These are phyloP conservation scores for Petunia secreta DNA, from an alignment of 257 asterid species.

Conservation along the genomic window DNA sequence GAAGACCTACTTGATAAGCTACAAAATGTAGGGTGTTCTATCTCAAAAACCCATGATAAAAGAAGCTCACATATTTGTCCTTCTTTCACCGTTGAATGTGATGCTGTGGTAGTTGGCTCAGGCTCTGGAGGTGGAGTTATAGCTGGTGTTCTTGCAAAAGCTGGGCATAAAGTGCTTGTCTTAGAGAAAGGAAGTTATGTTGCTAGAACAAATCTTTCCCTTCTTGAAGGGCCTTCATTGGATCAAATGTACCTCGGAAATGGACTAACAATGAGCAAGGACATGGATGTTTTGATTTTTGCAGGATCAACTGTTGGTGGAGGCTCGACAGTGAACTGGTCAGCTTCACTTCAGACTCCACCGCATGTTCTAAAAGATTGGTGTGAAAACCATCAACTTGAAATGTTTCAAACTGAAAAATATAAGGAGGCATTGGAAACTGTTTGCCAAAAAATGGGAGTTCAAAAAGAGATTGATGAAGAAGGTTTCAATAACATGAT, in stretches of 20 bases:
- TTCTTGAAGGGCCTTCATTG: slow-evolving; percentile 47
- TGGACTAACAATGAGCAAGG: slow-evolving; percentile 51
- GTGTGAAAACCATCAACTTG: slow-evolving; percentile 46
- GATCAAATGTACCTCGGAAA: slow-evolving; percentile 72
- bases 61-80: slow-evolving; percentile 40
- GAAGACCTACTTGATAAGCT: slow-evolving; percentile 40
- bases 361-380: slow-evolving; percentile 64
- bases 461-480: slow-evolving; percentile 41
- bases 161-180: too few relatives aligned
- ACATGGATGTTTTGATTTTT: slow-evolving; percentile 47
- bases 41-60: slow-evolving; percentile 28
- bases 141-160: too few relatives aligned
- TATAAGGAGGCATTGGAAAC: slow-evolving; percentile 44
- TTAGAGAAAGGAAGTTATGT: too few relatives aligned
- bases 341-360: slow-evolving; percentile 31
- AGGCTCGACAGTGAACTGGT: too few relatives aligned
- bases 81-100: slow-evolving; percentile 23
- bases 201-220: too few relatives aligned
- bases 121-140: too few relatives aligned
- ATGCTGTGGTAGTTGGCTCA: too few relatives aligned
- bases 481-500: slow-evolving; percentile 70
- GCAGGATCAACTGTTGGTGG: too few relatives aligned
- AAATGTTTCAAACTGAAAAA: slow-evolving; percentile 35
- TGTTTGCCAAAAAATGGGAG: slow-evolving; percentile 44
- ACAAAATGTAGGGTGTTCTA: slow-evolving; percentile 45